These are phyloP conservation scores for Sporisorium graminicola DNA, from an alignment of 1,284 basidiomycete genomes.

Conservation along the genomic window DNA sequence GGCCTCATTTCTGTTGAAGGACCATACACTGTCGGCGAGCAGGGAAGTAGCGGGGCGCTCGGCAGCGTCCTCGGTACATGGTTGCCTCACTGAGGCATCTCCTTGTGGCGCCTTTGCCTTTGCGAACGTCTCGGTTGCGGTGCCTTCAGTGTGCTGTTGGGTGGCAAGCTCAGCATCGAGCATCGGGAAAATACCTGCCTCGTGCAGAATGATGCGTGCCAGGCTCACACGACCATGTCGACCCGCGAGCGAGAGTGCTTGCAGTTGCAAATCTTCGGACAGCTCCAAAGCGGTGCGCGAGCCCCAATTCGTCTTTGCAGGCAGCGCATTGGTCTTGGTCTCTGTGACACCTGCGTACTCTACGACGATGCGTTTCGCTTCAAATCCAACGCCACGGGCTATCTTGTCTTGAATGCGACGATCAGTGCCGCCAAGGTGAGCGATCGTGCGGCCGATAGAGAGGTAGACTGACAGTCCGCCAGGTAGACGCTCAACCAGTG, in stretches of 20 bases:
- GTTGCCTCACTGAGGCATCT: conserved; percentile 14
- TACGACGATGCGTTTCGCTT: conserved; percentile 52
- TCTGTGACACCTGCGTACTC: conserved; percentile 50
- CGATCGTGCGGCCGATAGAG: conserved; percentile 54
- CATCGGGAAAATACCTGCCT: conserved; percentile 68
- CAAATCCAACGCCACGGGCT: conserved; percentile 59
- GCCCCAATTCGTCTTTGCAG: conserved; percentile 48
- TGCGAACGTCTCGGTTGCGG: conserved; percentile 29
- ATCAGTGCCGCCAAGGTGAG: conserved; percentile 58
- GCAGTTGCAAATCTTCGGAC: conserved; percentile 56
- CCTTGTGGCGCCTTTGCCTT: conserved; percentile 24
- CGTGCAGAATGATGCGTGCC: conserved; percentile 48
- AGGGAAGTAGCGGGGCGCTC: conserved; percentile 37
- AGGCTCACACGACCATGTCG: conserved; percentile 49
- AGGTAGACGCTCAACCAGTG: conserved; percentile 53
- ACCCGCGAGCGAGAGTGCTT: conserved; percentile 43
- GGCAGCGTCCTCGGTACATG: background rate
- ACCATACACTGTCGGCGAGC: conserved; percentile 61
- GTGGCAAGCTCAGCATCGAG: conserved; percentile 66
- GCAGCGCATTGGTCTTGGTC: conserved; percentile 30
- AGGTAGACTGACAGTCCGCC: conserved; percentile 47
- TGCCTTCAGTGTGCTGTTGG: conserved; percentile 54
- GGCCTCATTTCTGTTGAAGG: conserved; percentile 42
- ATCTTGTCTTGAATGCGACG: conserved; percentile 46
- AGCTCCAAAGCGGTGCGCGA: conserved; percentile 56